Conservation (phyloP, 2,329 filamentous ascomycete genomes). For the Rhinocladiella mackenziei region DNA sequence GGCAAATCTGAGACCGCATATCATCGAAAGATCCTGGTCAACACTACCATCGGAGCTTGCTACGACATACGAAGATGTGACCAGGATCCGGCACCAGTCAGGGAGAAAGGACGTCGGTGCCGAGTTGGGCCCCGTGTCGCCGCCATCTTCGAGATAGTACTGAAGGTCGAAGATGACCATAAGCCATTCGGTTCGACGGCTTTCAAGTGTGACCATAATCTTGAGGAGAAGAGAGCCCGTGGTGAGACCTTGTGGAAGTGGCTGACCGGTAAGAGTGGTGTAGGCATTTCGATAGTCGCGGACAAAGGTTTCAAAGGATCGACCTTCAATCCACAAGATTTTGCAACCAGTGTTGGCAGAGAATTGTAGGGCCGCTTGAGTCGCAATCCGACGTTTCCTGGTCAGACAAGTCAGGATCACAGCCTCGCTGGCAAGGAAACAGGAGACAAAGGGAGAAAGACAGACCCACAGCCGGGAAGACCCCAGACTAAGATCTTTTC, state of each 20-base stretch:
- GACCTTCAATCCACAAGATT: conserved; percentile 14
- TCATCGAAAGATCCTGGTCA: not conserved
- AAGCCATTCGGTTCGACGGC: conserved; percentile 11
- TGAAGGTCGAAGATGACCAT: conserved; percentile 15
- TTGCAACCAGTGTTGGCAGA: conserved; percentile 9
- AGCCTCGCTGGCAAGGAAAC: too few species aligned
- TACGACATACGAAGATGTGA: conserved; percentile 7
- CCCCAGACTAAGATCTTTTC: conserved; percentile 16
- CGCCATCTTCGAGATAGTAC: conserved; percentile 11
- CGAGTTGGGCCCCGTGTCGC: not conserved
- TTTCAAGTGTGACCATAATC: conserved; percentile 9
- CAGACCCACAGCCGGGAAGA: conserved; percentile 9
- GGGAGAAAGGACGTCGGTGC: conserved; percentile 8
- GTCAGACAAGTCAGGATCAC: too few species aligned
- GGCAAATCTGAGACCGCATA: conserved; percentile 10
- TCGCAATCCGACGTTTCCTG: conserved; percentile 19
- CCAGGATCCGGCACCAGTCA: conserved; percentile 5
- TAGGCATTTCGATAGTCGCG: conserved; percentile 12
- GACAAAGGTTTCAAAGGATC: conserved; percentile 14
- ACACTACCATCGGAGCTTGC: not conserved
- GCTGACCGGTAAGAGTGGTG: conserved; percentile 10
- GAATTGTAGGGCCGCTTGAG: conserved; percentile 13
- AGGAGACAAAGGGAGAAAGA: too few species aligned
- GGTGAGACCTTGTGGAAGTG: conserved; percentile 9
- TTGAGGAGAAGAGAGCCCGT: conserved; percentile 6